These are phyloP conservation scores for Lentinula lateritia DNA, from an alignment of 768 basidiomycete species.

Conservation along the genomic window DNA sequence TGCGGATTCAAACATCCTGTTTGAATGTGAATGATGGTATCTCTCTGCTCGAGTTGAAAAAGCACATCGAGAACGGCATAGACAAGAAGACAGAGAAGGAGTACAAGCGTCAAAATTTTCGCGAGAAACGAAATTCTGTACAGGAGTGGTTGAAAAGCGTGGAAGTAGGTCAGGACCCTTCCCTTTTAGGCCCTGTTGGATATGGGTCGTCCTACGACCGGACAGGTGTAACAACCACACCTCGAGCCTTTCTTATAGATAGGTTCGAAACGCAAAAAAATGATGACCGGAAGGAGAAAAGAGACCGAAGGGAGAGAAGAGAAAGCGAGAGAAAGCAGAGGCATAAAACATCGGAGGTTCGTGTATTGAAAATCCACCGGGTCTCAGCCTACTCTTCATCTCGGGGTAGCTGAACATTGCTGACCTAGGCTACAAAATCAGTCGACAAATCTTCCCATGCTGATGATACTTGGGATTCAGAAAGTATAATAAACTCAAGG, in stretches of 20 bases:
- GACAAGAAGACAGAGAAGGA: neutral
- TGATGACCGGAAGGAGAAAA: neutral
- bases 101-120: neutral
- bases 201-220: neutral
- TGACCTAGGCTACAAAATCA: neutral
- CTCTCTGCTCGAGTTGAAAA: neutral
- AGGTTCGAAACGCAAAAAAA: neutral
- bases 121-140: neutral
- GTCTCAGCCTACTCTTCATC: too few relatives aligned
- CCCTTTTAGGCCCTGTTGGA: neutral
- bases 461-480: neutral
- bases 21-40: neutral
- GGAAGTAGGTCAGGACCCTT: neutral
- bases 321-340: neutral
- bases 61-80: neutral
- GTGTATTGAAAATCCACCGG: too few relatives aligned
- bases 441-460: neutral
- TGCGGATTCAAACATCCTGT: neutral
- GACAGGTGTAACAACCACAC: too few relatives aligned
- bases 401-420: neutral
- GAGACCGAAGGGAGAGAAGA: neutral
- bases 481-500: neutral
- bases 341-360: neutral
- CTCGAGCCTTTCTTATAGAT: neutral
- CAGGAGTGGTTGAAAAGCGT: constrained; percentile 2